These are phyloP conservation scores for Epichloe sp. DNA, from an alignment of 2,329 filamentous ascomycete species.

Conservation along the genomic window DNA sequence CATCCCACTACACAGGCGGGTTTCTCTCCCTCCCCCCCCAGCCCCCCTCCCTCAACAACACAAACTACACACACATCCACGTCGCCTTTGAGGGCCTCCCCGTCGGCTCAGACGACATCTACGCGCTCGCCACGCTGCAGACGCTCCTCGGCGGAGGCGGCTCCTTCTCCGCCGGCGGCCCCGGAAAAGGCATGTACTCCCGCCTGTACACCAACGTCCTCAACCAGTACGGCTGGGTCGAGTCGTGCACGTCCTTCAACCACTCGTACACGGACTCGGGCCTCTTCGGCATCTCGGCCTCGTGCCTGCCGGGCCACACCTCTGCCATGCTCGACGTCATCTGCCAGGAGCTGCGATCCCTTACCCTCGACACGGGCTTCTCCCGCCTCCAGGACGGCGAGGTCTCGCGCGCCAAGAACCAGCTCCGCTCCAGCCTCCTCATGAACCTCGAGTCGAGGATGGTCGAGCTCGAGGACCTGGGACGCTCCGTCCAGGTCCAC, in stretches of 20 bases:
- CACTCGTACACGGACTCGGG: conserved; percentile 94
- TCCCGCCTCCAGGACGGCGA: conserved; percentile 59
- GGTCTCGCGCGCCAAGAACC: conserved; percentile 91
- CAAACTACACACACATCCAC: conserved; percentile 82
- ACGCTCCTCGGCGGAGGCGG: conserved; percentile 91
- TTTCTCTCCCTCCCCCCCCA: conserved; percentile 77
- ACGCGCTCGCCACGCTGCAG: conserved; percentile 88
- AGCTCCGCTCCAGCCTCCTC: conserved; percentile 74
- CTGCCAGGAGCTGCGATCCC: conserved; percentile 72
- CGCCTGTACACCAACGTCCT: conserved; percentile 94
- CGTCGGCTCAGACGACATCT: conserved; percentile 84
- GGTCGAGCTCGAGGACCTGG: conserved; percentile 94
- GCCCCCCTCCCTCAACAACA: conserved; percentile 64
- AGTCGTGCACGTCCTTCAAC: conserved; percentile 92
- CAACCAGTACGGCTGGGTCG: conserved; percentile 96
- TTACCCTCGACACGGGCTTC: conserved; percentile 66
- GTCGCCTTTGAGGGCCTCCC: conserved; percentile 91
- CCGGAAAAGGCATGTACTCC: conserved; percentile 98
- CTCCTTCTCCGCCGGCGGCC: conserved; percentile 91
- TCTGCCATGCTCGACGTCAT: conserved; percentile 85
- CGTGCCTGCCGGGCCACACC: conserved; percentile 68
- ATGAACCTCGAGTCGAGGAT: conserved; percentile 98
- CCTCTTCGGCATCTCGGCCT: conserved; percentile 84
- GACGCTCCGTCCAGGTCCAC: conserved; percentile 92
- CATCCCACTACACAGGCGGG: conserved; percentile 83